These are phyloP conservation scores for Scedosporium boydii DNA, from an alignment of 2,329 filamentous ascomycete species.

Conservation along the genomic window DNA sequence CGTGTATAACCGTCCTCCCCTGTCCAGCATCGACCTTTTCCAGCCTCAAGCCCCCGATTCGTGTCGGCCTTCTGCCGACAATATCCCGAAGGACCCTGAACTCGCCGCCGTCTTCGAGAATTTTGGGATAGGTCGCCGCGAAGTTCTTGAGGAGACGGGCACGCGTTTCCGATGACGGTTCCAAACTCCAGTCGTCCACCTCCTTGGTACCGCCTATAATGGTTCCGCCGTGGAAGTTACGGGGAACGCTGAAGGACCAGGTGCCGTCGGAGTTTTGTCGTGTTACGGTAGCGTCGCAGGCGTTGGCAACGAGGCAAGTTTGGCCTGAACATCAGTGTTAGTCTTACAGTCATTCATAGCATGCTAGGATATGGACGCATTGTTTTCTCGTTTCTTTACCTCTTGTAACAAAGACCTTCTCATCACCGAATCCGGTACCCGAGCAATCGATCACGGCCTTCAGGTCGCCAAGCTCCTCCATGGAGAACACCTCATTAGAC, in stretches of 20 bases:
- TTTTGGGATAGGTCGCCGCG: conserved; percentile 23
- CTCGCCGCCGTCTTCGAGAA: conserved; percentile 18
- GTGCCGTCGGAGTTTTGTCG: conserved; percentile 52
- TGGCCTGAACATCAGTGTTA: conserved; percentile 24
- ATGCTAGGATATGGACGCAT: background rate
- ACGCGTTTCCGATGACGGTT: conserved; percentile 36
- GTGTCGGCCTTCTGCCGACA: conserved; percentile 34
- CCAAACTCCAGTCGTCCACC: conserved; percentile 42
- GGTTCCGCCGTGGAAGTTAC: conserved; percentile 52
- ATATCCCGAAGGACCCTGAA: conserved; percentile 29
- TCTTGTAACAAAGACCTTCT: conserved; percentile 31
- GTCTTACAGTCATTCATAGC: background rate
- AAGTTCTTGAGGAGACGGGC: conserved; percentile 32
- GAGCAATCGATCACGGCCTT: conserved; percentile 34
- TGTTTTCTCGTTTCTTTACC: conserved; percentile 16
- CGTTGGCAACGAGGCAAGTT: conserved; percentile 33
- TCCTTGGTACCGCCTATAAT: conserved; percentile 60
- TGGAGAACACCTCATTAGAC: conserved; percentile 27
- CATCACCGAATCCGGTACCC: conserved; percentile 33
- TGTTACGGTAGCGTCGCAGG: conserved; percentile 37
- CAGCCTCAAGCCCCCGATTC: conserved; percentile 39
- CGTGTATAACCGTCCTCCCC: conserved; percentile 31
- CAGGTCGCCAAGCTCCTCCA: conserved; percentile 16
- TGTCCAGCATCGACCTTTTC: conserved; percentile 33
- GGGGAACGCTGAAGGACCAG: conserved; percentile 54